phyloP scores from a whole-genome alignment of 2,329 filamentous ascomycete species.

The Diaporthe capsici region DNA sequence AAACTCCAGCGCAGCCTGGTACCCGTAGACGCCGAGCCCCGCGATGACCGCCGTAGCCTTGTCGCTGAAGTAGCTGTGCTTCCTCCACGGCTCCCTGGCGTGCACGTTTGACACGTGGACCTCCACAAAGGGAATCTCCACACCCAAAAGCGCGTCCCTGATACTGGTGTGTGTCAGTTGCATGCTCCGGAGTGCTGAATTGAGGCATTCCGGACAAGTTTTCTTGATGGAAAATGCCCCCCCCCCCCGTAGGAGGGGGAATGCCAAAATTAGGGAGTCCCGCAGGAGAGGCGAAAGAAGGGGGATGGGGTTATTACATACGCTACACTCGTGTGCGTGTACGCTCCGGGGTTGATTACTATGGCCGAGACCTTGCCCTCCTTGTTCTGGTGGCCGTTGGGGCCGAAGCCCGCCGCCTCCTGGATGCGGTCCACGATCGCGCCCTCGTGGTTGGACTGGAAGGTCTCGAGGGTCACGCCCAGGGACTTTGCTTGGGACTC shows the following conservation, averaged over 20 bases:
- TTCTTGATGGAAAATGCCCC: not conserved
- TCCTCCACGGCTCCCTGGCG: conserved; percentile 76
- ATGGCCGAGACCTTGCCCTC: conserved; percentile 69
- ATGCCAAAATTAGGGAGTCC: not conserved
- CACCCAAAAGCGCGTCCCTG: conserved; percentile 79
- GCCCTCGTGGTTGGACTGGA: conserved; percentile 86
- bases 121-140: conserved; percentile 81
- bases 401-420: conserved; percentile 63
- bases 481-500: conserved; percentile 63
- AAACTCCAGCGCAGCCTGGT: conserved; percentile 72
- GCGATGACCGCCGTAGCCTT: conserved; percentile 82
- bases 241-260: accelerated
- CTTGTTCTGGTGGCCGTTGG: conserved; percentile 24
- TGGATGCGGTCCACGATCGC: conserved; percentile 82
- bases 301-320: not conserved
- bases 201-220: not conserved
- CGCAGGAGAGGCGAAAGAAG: not conserved
- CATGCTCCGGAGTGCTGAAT: not conserved
- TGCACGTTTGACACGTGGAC: conserved; percentile 85
- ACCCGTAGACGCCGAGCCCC: conserved; percentile 75
- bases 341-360: conserved; percentile 82
- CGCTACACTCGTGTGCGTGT: conserved; percentile 83
- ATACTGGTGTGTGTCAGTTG: conserved; percentile 53
- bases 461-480: conserved; percentile 65
- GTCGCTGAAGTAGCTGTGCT: conserved; percentile 80